phyloP scores from a whole-genome alignment of 352 stramenopile genomes.

The Pythium apleroticum region DNA sequence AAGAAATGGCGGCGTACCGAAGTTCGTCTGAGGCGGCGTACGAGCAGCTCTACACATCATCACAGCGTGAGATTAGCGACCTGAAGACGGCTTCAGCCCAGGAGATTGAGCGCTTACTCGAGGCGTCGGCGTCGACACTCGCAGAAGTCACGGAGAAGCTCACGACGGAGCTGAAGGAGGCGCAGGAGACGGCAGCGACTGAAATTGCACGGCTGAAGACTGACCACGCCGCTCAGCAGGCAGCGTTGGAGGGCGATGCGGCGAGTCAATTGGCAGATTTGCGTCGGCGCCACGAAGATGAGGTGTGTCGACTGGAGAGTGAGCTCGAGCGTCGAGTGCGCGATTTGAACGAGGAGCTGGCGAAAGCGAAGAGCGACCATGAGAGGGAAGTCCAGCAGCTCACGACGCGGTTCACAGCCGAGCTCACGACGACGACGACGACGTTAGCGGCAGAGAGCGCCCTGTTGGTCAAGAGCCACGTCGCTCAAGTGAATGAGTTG shows the following conservation, averaged over 20 bases:
- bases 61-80: conserved; percentile 27
- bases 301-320: conserved; percentile 24
- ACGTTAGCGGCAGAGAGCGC: conserved; percentile 9
- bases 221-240: conserved; percentile 28
- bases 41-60: conserved; percentile 19
- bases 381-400: conserved; percentile 11
- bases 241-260: conserved; percentile 20
- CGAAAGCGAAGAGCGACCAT: not conserved
- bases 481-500: not conserved
- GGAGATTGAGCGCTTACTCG: conserved; percentile 27
- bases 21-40: conserved; percentile 23
- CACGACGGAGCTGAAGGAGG: conserved; percentile 16
- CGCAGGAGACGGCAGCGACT: not conserved
- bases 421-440: conserved; percentile 2
- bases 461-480: not conserved
- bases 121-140: conserved; percentile 18
- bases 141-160: conserved; percentile 24
- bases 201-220: not conserved
- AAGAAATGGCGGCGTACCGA: conserved; percentile 5
- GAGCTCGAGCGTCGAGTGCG: conserved; percentile 5
- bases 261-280: conserved; percentile 22
- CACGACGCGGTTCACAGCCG: conserved; percentile 1
- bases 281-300: conserved; percentile 23
- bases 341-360: conserved; percentile 1
- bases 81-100: conserved; percentile 24